These are phyloP conservation scores for Rasamsonia emersonii DNA, from an alignment of 2,329 filamentous ascomycete genomes.

Conservation along the genomic window DNA sequence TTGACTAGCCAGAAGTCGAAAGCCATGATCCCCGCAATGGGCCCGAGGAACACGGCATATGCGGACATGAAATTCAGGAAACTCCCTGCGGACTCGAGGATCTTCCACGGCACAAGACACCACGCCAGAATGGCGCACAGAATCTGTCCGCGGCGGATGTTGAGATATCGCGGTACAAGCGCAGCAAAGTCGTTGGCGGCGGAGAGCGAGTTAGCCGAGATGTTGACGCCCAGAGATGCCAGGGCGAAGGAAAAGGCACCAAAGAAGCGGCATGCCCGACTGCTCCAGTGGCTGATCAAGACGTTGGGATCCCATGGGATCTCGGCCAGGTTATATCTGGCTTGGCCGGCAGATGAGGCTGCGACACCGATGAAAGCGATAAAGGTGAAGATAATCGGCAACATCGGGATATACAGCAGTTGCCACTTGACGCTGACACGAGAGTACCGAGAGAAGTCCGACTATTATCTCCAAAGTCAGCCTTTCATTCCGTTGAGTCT, in stretches of 20 bases:
- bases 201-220: slow-evolving; percentile 45
- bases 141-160: slow-evolving; percentile 49
- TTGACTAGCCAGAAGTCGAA: slow-evolving; percentile 55
- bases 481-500: not conserved
- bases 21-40: slow-evolving; percentile 53
- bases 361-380: slow-evolving; percentile 42
- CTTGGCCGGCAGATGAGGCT: slow-evolving; percentile 32
- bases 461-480: slow-evolving; percentile 21
- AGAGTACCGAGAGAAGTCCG: slow-evolving; percentile 50
- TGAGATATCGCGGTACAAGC: slow-evolving; percentile 46
- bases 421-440: slow-evolving; percentile 42
- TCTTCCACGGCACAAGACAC: slow-evolving; percentile 59
- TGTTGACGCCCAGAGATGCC: slow-evolving; percentile 43
- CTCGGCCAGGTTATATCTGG: slow-evolving; percentile 22
- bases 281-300: slow-evolving; percentile 31
- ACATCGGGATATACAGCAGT: slow-evolving; percentile 42
- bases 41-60: slow-evolving; percentile 57
- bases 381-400: slow-evolving; percentile 47
- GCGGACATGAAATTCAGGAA: slow-evolving; percentile 60
- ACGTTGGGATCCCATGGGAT: slow-evolving; percentile 39
- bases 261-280: slow-evolving; percentile 39
- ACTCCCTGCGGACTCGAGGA: slow-evolving; percentile 48
- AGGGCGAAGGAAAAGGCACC: slow-evolving; percentile 46
- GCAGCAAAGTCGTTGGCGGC: slow-evolving; percentile 51
- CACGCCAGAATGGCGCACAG: slow-evolving; percentile 49